Evolutionary conservation across 345 rosid genomes (phyloP), one percentile per base, ranked within the genome.

Genomic region (Combretum micranthum): DNA sequence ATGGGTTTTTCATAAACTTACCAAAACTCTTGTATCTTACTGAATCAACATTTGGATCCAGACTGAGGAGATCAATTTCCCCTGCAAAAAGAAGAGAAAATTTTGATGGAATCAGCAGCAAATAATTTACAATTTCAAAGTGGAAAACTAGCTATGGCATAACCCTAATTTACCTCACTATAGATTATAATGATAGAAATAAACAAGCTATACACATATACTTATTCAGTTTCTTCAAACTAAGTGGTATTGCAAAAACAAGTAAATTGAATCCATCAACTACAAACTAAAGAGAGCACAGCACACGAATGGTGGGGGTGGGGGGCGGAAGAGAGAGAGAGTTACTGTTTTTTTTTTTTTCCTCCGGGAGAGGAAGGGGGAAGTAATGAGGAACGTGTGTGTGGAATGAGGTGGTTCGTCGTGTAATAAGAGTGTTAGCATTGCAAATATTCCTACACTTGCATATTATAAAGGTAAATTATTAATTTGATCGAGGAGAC

Each of bases 361-460:
- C 39, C 39, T 32, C 39, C 39, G 1, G 12, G 44, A 20, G 21
- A 43, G 42, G 16, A 19, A 53, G 60, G 21, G 60, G 44, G 49
- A 56, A 47, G 15, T 46, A 56, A 49, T 43, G 50, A 44, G 60
- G 46, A 49, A 46, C 20, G 10, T 13, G 50, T 32, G 18, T 15
- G 17, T 22, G n/a, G 19, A 0, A 52, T 42, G 43, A 2, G 39
- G 13, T 47, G 44, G 56, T 59, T 18, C 20, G 42, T 15, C 13
- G 37, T 23, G 47, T 23, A 43, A 50, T 22, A 15, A 37, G 44
- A 42, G 26, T 50, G 50, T 44, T 49, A 16, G 48, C 48, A 47
- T 63, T 72, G 56, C 55, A 67, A 60, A 64, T 54, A 26, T 62
- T 67, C 65, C 64, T 45, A 13, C 37, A 48, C 21, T 59, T 44